Conservation (phyloP, 2,329 filamentous ascomycete genomes). For the Capronia coronata region DNA sequence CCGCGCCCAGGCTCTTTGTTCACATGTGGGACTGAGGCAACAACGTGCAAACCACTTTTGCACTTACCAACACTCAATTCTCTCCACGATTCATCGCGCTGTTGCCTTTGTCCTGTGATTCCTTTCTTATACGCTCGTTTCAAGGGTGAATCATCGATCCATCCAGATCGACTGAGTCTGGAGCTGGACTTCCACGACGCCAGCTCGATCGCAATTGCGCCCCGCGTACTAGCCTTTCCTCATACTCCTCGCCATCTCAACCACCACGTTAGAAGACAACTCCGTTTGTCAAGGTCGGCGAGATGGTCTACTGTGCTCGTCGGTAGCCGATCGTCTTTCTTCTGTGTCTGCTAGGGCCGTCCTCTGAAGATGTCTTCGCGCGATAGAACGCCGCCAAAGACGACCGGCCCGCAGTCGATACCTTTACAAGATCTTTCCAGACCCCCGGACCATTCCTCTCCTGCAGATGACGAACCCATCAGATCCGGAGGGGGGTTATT, state of each 20-base stretch:
- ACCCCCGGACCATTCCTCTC: slow-evolving; percentile 31
- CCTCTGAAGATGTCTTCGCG: slow-evolving; percentile 23
- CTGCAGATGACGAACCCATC: slow-evolving; percentile 29
- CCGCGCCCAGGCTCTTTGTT: too few species aligned
- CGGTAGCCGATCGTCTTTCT: slow-evolving; percentile 1
- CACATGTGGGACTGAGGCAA: too few species aligned
- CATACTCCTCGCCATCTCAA: too few species aligned
- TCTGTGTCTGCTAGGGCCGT: background rate
- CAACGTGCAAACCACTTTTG: too few species aligned
- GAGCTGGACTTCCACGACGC: too few species aligned
- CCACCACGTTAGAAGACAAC: background rate
- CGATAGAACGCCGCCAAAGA: slow-evolving; percentile 26
- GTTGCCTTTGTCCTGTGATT: background rate
- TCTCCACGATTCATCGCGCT: background rate
- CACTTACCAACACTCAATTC: background rate
- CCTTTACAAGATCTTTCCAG: slow-evolving; percentile 59
- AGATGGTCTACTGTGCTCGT: background rate
- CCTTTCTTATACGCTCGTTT: background rate
- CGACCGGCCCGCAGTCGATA: slow-evolving; percentile 50
- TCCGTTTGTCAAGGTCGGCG: background rate
- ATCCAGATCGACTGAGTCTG: too few species aligned
- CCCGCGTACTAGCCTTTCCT: background rate
- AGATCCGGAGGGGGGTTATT: slow-evolving; percentile 30
- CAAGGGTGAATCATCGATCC: too few species aligned
- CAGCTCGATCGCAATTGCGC: background rate